phyloP scores from a whole-genome alignment of 2,329 filamentous ascomycete species.

The Trichoderma asperellum region DNA sequence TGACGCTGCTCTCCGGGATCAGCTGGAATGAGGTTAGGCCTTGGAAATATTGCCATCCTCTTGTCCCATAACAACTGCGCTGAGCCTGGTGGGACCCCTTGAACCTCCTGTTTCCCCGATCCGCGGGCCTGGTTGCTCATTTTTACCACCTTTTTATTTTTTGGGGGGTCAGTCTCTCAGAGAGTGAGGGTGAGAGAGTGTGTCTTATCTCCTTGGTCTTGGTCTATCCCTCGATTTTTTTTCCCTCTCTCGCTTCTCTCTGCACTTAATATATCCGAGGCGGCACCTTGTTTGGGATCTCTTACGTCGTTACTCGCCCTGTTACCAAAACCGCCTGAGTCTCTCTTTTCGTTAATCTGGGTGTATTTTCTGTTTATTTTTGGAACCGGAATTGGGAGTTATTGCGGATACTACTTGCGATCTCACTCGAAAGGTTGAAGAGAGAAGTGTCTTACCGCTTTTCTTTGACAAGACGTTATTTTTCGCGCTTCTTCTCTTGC shows the following conservation, averaged over 20 bases:
- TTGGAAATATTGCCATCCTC: background rate
- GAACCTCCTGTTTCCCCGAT: conserved; percentile 18
- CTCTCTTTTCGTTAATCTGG: conserved; percentile 1
- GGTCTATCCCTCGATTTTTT: background rate
- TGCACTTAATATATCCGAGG: conserved; percentile 3
- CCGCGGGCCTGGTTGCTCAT: conserved; percentile 16
- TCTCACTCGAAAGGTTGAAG: background rate
- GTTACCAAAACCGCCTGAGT: background rate
- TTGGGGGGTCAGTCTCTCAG: background rate
- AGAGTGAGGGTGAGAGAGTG: background rate
- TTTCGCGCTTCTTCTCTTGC: background rate
- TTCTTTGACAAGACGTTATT: background rate
- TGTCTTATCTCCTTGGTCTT: conserved; percentile 4
- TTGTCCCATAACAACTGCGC: background rate
- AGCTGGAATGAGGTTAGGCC: conserved; percentile 7
- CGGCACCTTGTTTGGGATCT: conserved; percentile 1
- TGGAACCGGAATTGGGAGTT: background rate
- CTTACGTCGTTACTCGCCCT: background rate
- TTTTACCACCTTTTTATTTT: conserved; percentile 6
- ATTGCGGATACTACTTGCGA: background rate
- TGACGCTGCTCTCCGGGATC: background rate
- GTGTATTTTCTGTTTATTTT: background rate
- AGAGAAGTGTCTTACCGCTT: background rate
- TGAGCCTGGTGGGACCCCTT: conserved; percentile 12
- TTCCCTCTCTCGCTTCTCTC: background rate